A percentile compares a stretch with the other conserved stretches of the same genome.
Evolutionary conservation across 345 rosid species (phyloP).

Genomic region (Salix exigua): DNA sequence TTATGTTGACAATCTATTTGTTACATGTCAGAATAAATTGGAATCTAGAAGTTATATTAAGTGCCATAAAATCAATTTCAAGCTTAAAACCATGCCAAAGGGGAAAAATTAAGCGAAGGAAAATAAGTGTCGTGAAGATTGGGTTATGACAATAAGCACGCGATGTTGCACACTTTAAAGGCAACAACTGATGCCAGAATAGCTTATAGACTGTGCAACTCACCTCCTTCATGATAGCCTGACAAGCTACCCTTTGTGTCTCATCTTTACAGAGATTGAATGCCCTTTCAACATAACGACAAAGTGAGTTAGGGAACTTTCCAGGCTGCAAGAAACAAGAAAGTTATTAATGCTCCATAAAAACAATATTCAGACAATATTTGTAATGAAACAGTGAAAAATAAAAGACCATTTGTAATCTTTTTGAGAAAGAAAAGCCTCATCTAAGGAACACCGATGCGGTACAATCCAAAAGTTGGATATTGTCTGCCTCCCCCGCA

Average conservation of each 20-base stretch:
- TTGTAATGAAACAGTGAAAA: background rate
- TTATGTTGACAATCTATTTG: background rate
- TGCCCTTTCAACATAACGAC: constrained; percentile 87
- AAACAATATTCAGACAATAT: background rate
- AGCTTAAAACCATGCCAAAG: background rate
- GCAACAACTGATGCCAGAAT: background rate
- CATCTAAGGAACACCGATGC: too few relatives aligned
- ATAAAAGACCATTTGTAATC: background rate
- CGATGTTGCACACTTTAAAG: background rate
- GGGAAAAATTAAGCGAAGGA: background rate
- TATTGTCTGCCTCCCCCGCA: too few relatives aligned
- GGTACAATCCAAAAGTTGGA: too few relatives aligned
- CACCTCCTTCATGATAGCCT: constrained; percentile 74
- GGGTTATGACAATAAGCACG: background rate
- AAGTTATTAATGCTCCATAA: constrained; percentile 5
- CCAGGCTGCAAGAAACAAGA: constrained; percentile 55
- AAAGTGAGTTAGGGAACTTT: constrained; percentile 66
- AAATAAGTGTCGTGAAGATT: too few relatives aligned
- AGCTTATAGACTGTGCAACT: constrained; percentile 8
- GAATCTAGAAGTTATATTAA: background rate
- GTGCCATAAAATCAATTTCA: background rate
- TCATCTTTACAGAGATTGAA: constrained; percentile 79
- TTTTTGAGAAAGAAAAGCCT: background rate
- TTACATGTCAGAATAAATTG: background rate
- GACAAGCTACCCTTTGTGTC: constrained; percentile 58